Evolutionary conservation across 1,284 basidiomycete species (phyloP).

Genomic region (Meripilus lineatus): DNA sequence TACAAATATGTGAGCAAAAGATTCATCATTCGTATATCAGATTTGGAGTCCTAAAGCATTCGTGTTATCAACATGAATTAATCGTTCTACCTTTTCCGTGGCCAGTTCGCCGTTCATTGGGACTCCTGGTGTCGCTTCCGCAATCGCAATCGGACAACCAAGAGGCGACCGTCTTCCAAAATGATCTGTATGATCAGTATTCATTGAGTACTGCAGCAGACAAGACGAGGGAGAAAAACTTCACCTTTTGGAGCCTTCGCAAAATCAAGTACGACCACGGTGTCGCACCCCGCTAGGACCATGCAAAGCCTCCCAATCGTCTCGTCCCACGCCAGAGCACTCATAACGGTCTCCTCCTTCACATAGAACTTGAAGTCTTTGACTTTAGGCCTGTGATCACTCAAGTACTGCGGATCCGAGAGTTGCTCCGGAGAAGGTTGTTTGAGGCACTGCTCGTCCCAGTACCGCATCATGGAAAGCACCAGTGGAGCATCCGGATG

Average conservation of each 20-base stretch:
- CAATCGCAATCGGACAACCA: too few species aligned
- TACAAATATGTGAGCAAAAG: too few species aligned
- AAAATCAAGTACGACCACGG: constrained; percentile 35
- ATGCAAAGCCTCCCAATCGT: constrained; percentile 36
- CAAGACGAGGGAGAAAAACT: constrained; percentile 47
- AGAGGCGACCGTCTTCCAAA: constrained; percentile 36
- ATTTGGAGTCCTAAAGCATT: too few species aligned
- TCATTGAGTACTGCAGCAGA: too few species aligned
- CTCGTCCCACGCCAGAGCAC: constrained; percentile 40
- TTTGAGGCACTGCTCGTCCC: neutral
- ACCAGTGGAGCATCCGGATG: constrained; percentile 10
- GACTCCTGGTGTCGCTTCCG: too few species aligned
- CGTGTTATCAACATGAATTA: too few species aligned
- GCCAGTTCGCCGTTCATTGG: too few species aligned
- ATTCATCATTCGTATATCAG: too few species aligned
- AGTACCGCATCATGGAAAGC: neutral
- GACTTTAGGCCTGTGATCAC: constrained; percentile 40
- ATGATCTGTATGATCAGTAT: too few species aligned
- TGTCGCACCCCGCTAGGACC: constrained; percentile 22
- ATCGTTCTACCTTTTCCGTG: too few species aligned
- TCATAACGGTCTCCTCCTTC: constrained; percentile 45
- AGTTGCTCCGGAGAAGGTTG: constrained; percentile 15
- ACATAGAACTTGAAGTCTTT: constrained; percentile 44
- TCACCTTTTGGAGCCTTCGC: constrained; percentile 35
- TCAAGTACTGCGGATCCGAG: constrained; percentile 42